Percentiles rank a stretch among this genome's conserved stretches.
Conservation (phyloP, 106 monocot species). For the Posidonia australis region DNA sequence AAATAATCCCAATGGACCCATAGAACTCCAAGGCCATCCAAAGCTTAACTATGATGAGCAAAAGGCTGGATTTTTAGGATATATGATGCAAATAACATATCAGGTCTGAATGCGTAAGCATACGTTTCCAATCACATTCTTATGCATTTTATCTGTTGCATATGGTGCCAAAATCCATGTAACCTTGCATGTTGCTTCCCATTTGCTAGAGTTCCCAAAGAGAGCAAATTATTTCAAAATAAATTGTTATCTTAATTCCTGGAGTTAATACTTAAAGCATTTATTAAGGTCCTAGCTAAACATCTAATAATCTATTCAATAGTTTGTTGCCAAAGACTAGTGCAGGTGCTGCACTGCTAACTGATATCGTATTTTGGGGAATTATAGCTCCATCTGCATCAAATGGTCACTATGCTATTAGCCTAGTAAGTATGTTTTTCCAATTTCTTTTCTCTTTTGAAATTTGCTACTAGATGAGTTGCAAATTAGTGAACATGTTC, state of each 20-base stretch:
- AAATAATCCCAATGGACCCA: neutral
- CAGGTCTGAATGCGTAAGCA: slow-evolving; percentile 27
- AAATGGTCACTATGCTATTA: slow-evolving; percentile 8
- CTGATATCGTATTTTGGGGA: slow-evolving; percentile 26
- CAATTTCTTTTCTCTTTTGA: neutral
- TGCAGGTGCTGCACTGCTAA: slow-evolving; percentile 23
- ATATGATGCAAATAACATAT: slow-evolving; percentile 49
- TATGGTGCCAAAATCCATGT: neutral
- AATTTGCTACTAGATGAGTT: neutral
- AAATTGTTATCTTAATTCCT: no score
- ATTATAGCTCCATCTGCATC: slow-evolving; percentile 15
- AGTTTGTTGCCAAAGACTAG: slow-evolving; percentile 5
- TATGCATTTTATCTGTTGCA: neutral
- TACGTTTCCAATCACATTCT: neutral
- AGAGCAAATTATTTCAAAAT: no score
- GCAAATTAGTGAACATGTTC: no score
- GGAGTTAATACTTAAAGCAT: no score
- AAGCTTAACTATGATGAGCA: slow-evolving; percentile 15
- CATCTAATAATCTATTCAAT: neutral
- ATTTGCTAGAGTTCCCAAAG: no score
- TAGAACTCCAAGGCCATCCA: slow-evolving; percentile 5
- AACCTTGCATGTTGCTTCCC: neutral
- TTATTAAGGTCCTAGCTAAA: neutral
- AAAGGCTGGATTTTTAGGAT: slow-evolving; percentile 46
- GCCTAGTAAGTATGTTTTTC: slow-evolving; percentile 8